Percentiles rank a stretch among this genome's conserved stretches.
Evolutionary conservation across 1,284 basidiomycete species (phyloP).

Genomic region (Mycosarcoma maydis): DNA sequence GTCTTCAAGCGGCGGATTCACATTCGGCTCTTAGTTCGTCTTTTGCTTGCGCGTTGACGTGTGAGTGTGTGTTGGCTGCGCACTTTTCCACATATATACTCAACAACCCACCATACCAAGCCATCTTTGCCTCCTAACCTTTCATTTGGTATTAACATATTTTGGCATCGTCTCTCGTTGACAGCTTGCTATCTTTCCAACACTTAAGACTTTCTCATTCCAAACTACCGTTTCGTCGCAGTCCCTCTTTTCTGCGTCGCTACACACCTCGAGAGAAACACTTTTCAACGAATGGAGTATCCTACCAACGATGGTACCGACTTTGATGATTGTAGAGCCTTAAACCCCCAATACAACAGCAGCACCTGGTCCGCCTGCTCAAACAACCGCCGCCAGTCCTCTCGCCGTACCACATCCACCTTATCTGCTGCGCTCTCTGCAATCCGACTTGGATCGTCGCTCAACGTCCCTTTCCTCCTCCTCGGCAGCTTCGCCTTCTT

Average conservation of each 20-base stretch:
- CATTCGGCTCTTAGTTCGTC: no score
- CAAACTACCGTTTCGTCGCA: not conserved
- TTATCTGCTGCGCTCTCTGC: not conserved
- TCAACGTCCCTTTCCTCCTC: conserved; percentile 3
- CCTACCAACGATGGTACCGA: conserved; percentile 43
- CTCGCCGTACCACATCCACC: not conserved
- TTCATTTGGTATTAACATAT: not conserved
- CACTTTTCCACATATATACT: not conserved
- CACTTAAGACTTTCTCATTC: not conserved
- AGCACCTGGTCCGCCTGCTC: conserved; percentile 43
- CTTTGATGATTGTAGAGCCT: conserved; percentile 50
- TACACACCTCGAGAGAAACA: not conserved
- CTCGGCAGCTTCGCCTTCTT: conserved; percentile 16
- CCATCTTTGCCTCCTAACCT: not conserved
- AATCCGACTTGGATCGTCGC: not conserved
- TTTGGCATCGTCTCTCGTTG: no score
- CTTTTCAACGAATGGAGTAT: conserved; percentile 42
- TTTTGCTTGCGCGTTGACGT: no score
- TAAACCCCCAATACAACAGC: conserved; percentile 24
- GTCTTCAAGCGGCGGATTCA: not conserved
- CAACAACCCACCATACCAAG: not conserved
- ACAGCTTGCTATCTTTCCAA: not conserved
- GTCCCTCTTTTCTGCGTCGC: conserved; percentile 1
- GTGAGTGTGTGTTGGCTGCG: no score
- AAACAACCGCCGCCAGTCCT: conserved; percentile 33